Percentiles rank a stretch among this genome's conserved stretches.
Evolutionary conservation across 495 filamentous ascomycete genomes (phyloP).

Genomic region (Annulohypoxylon bovei): DNA sequence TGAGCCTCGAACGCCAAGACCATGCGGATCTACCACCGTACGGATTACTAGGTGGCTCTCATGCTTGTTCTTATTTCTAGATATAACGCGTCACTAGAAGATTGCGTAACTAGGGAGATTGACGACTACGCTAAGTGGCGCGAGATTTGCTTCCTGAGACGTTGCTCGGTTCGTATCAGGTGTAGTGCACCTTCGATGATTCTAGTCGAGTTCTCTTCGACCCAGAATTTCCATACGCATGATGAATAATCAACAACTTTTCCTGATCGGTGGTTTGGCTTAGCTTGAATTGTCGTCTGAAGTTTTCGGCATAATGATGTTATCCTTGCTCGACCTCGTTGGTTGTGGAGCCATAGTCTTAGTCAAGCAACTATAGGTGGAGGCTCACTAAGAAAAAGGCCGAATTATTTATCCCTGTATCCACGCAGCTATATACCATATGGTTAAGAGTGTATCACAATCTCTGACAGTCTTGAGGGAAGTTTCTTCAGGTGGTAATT

Average conservation of each 20-base stretch:
- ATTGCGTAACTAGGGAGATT: not conserved
- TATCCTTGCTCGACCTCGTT: not conserved
- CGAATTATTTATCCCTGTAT: not conserved
- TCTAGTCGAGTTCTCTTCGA: not conserved
- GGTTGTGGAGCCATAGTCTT: not conserved
- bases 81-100: not conserved
- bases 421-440: not conserved
- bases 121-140: not conserved
- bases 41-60: not conserved
- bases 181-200: not conserved
- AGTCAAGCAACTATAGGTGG: slow-evolving; percentile 1
- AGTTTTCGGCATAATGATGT: not conserved
- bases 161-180: not conserved
- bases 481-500: not conserved
- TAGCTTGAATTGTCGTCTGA: not conserved
- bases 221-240: not conserved
- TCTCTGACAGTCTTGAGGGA: not conserved
- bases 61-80: not conserved
- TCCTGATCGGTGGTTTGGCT: not conserved
- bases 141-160: slow-evolving; percentile 12
- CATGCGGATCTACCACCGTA: not conserved
- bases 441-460: not conserved
- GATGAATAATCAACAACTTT: not conserved
- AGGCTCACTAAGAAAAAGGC: slow-evolving; percentile 1
- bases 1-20: not conserved